Percentiles rank a stretch among this genome's conserved stretches.
Conservation (phyloP, 1,284 basidiomycete genomes). For the Puccinia hordei region DNA sequence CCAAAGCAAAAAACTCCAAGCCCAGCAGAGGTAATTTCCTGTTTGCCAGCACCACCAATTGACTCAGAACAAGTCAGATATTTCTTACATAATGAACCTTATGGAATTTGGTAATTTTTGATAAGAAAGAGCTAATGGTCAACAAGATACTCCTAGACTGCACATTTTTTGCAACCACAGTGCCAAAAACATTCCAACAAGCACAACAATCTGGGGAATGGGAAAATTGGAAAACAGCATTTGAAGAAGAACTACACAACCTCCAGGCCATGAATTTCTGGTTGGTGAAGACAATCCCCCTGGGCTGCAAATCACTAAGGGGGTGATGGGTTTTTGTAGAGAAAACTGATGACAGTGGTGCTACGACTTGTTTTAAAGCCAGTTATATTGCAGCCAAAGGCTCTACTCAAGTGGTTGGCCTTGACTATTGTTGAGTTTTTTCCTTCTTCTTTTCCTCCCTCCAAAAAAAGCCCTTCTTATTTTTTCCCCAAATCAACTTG, state of each 20-base stretch:
- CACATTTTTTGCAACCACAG: background rate
- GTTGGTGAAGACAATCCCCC: background rate
- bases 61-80: too few species aligned
- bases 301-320: background rate
- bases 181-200: constrained; percentile 1
- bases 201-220: background rate
- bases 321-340: background rate
- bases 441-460: too few species aligned
- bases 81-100: too few species aligned
- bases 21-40: too few species aligned
- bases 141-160: background rate
- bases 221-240: background rate
- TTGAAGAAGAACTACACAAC: background rate
- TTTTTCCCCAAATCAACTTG: too few species aligned
- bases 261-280: background rate
- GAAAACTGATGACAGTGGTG: background rate
- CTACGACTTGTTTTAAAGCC: background rate
- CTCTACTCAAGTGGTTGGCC: background rate
- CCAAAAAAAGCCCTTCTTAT: too few species aligned
- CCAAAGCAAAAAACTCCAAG: too few species aligned
- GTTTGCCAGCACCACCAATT: too few species aligned
- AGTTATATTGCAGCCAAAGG: background rate
- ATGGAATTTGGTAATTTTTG: too few species aligned
- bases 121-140: too few species aligned
- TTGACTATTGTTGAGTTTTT: too few species aligned